Evolutionary conservation across 768 basidiomycete species (phyloP).

Genomic region (Glaciozyma antarctica): DNA sequence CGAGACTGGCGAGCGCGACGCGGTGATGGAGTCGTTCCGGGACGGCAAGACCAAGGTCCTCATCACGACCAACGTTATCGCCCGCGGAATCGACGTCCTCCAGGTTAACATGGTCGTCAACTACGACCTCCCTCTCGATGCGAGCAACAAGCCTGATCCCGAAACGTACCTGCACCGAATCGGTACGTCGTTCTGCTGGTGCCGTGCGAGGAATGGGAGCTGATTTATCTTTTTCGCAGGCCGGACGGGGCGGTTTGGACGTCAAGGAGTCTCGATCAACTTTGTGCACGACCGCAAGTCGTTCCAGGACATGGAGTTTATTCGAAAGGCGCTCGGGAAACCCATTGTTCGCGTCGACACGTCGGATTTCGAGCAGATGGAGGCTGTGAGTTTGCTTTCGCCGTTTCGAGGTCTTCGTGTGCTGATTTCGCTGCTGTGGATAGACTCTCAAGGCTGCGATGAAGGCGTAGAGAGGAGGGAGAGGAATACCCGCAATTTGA

Average conservation of each 20-base stretch:
- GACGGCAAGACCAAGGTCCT: constrained; percentile 93
- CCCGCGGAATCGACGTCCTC: constrained; percentile 93
- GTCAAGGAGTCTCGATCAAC: constrained; percentile 93
- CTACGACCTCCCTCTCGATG: constrained; percentile 53
- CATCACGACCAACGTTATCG: constrained; percentile 98
- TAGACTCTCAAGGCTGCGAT: constrained; percentile 6
- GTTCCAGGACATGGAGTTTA: constrained; percentile 79
- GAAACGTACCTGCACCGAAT: constrained; percentile 99
- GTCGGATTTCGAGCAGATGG: constrained; percentile 84
- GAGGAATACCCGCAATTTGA: too few species aligned
- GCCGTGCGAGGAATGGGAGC: not conserved
- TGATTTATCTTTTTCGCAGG: constrained; percentile 46
- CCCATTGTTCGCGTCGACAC: constrained; percentile 80
- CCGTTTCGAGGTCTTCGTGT: too few species aligned
- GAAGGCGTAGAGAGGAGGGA: constrained; percentile 8
- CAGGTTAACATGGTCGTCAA: constrained; percentile 99
- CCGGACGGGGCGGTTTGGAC: constrained; percentile 93
- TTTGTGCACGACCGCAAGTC: constrained; percentile 87
- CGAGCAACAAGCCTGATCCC: constrained; percentile 57
- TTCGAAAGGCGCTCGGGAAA: constrained; percentile 58
- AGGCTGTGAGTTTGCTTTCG: constrained; percentile 48
- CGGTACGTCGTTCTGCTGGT: constrained; percentile 48
- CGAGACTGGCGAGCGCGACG: constrained; percentile 77
- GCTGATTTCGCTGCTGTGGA: too few species aligned
- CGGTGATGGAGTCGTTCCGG: constrained; percentile 87